Evolutionary conservation across 164 flowering plant genomes (phyloP).

Genomic region (Litsea cubeba): DNA sequence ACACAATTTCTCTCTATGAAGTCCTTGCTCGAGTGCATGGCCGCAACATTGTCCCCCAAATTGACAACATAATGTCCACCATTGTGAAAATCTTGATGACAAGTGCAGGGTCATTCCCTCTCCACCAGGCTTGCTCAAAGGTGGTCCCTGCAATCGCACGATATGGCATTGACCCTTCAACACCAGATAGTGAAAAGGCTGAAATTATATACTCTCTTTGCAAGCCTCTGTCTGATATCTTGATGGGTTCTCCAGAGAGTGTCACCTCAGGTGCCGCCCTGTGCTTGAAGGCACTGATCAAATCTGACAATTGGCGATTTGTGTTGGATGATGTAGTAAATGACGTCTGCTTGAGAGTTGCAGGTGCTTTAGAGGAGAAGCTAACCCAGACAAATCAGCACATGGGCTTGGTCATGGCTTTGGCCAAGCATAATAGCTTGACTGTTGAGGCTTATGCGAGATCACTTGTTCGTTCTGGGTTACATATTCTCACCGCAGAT

Average conservation of each 20-base stretch:
- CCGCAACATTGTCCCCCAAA: conserved; percentile 70
- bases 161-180: conserved; percentile 72
- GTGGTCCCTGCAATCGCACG: conserved; percentile 88
- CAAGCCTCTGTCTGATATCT: conserved; percentile 75
- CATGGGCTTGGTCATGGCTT: conserved; percentile 76
- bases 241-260: conserved; percentile 69
- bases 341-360: conserved; percentile 73
- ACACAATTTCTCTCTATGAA: conserved; percentile 81
- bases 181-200: conserved; percentile 66
- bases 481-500: conserved; percentile 55
- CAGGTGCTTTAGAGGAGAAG: conserved; percentile 76
- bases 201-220: conserved; percentile 65
- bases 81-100: conserved; percentile 65
- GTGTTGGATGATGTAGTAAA: conserved; percentile 80
- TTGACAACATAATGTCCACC: conserved; percentile 72
- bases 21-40: conserved; percentile 87
- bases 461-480: conserved; percentile 58
- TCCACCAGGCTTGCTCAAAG: conserved; percentile 88
- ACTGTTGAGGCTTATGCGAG: conserved; percentile 83
- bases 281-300: conserved; percentile 81
- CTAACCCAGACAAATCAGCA: conserved; percentile 68
- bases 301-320: conserved; percentile 87
- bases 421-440: conserved; percentile 64
- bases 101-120: conserved; percentile 82
- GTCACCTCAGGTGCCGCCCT: conserved; percentile 85